Evolutionary conservation across 1,284 basidiomycete genomes (phyloP), one percentile per base, ranked within the genome.

Genomic region (Moesziomyces parantarcticus): DNA sequence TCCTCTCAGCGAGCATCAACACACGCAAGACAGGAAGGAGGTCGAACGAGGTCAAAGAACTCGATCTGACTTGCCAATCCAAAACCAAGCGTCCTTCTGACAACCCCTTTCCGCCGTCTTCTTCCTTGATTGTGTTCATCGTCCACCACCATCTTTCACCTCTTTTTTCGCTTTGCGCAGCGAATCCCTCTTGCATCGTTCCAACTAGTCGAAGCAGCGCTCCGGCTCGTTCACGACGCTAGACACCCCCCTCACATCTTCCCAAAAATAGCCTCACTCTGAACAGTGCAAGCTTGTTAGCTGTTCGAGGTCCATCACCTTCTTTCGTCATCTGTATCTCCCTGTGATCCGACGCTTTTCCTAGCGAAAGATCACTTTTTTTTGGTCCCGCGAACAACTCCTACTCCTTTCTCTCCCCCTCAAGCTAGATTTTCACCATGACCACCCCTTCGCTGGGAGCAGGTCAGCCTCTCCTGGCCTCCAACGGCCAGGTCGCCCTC

Each of bases 11-110:
- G 70, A 73, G 65, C 70, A 67, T 39, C 70, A 66, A 49, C 45
- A 55, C 58, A 67, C 64, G 64, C 70, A 73, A 73, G 70, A 73
- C 63, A 68, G 65, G 65, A 73, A 73, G 70, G 70, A 73, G 61
- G 69, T 72, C 69, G 63, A 66, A 66, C 69, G 69, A 72, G 69
- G 63, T 62, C 54, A 63, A 66, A 72, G 62, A 65, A 71, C 61
- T 61, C 61, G 58, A 58, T 60, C 56, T 71, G 68, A 65, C 58
- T 59, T 69, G 66, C 66, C 59, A 69, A 69, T 68, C 55, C 65
- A 68, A 67, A 32, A 58, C 49, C 58, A 46, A 58, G 45, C 62
- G 62, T 64, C 56, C 21, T 46, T 65, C 62, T 65, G 56, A 65
- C 62, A 58, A 32, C 56, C 49, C 45, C 49, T 53, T 25, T 42